Evolutionary conservation across 345 rosid genomes (phyloP).

Genomic region (Eucalyptus fibrosa): DNA sequence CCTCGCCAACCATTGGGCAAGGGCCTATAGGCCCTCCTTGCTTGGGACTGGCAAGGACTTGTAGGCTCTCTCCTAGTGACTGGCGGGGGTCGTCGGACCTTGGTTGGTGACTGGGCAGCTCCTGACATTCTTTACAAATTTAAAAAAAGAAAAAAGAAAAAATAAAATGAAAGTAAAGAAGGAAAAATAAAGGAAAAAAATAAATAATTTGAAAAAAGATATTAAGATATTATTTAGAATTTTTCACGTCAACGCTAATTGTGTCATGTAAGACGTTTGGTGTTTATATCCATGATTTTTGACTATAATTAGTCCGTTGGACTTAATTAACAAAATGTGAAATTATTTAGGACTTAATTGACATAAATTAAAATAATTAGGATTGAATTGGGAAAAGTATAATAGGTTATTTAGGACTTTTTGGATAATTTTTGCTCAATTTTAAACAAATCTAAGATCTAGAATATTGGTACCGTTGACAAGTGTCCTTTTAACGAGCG

Average conservation of each 20-base stretch:
- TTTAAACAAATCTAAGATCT: not conserved
- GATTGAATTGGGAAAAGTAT: not conserved
- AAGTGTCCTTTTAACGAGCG: not conserved
- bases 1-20: too few species aligned
- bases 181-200: not conserved
- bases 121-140: too few species aligned
- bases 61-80: not conserved
- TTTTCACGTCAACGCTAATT: too few species aligned
- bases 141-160: too few species aligned
- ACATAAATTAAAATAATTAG: too few species aligned
- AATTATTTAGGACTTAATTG: too few species aligned
- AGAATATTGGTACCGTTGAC: not conserved
- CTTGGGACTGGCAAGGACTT: not conserved
- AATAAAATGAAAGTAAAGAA: too few species aligned
- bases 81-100: not conserved
- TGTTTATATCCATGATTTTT: rapidly evolving
- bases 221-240: too few species aligned
- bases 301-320: rapidly evolving
- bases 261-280: rapidly evolving
- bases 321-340: not conserved
- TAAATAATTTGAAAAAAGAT: too few species aligned
- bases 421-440: too few species aligned
- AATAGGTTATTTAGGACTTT: too few species aligned
- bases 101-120: not conserved
- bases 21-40: too few species aligned